Base-by-base conservation (phyloP, 2,329 filamentous ascomycete species). In the Hypoxylon sp. region DNA sequence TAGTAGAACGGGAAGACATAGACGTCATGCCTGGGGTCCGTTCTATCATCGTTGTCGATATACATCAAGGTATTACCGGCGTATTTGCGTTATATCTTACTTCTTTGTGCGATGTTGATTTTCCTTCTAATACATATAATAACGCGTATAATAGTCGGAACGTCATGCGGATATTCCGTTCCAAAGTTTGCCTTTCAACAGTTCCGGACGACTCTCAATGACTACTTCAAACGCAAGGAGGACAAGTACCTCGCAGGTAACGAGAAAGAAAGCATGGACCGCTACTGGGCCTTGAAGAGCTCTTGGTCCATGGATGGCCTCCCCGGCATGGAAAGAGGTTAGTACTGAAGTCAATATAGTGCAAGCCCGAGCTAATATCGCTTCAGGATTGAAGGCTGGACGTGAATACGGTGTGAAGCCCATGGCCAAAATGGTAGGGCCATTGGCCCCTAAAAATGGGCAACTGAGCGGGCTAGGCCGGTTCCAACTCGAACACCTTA, bases 231-330 rank as follows among this genome's bases (percentile, higher is more conserved):
- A 17, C 79, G 74, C 44, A 80, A 77, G 69, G 76, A 73, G 27
- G 73, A 75, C 6, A 76, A 68, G 50, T 80, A 72, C 67, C 73
- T 73, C 57, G 62, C 67, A 2, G 80, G 80, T 0, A 76, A 78
- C 29, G 73, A 76, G 35, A 77, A 79, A 15, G 80, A 82, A 67
- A 80, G 75, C 39, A 78, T 81, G 70, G 77, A 67, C 19, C 80
- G 79, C 24, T 82, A 82, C 68, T 82, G 81, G 80, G 81, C 81
- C 0, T 65, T 74, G 42, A 82, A 82, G 70, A 82, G 81, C 55
- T 74, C 80, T 0, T 80, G 74, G 69, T 81, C 79, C 48, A 76
- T 82, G 56, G 81, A 82, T 47, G 79, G 79, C 0, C 73, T 82
- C 0, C 80, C 80, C 0, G 80, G 77, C 0, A 78, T 82, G 74